Conservation (phyloP, 2,329 filamentous ascomycete species). For the Penicillium corylophilum region DNA sequence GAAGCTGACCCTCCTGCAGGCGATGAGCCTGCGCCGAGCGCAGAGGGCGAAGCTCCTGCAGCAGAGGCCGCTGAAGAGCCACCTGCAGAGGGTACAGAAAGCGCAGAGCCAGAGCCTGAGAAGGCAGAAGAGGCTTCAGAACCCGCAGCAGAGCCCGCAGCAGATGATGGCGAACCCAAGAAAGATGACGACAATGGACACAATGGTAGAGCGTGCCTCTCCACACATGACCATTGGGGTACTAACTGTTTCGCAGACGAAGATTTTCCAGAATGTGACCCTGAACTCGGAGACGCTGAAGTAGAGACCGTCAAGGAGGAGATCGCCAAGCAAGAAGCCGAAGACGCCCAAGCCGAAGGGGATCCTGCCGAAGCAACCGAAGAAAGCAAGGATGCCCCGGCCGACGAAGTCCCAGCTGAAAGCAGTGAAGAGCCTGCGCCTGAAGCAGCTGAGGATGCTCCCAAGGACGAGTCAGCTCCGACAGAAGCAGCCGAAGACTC, state of each 20-base stretch:
- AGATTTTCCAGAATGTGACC: constrained; percentile 36
- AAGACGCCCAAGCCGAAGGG: constrained; percentile 32
- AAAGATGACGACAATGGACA: constrained; percentile 14
- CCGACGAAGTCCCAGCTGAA: constrained; percentile 13
- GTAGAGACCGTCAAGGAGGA: constrained; percentile 37
- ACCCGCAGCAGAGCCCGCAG: constrained; percentile 11
- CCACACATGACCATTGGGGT: background rate
- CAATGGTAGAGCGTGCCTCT: constrained; percentile 23
- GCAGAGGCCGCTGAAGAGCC: constrained; percentile 12
- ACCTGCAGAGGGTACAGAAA: constrained; percentile 19
- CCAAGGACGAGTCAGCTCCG: constrained; percentile 10
- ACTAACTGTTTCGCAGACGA: constrained; percentile 26
- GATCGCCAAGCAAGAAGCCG: constrained; percentile 31
- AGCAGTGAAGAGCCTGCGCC: constrained; percentile 1
- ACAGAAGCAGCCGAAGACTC: constrained; percentile 2
- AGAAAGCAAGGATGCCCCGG: constrained; percentile 6
- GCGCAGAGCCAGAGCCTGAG: constrained; percentile 9
- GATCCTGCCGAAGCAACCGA: constrained; percentile 15
- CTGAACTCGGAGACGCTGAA: constrained; percentile 29
- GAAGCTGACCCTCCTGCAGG: constrained; percentile 19
- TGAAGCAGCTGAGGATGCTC: constrained; percentile 6
- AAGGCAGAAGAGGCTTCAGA: constrained; percentile 14
- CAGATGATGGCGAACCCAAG: constrained; percentile 12
- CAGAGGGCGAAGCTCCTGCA: constrained; percentile 16
- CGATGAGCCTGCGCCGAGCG: constrained; percentile 19